These are phyloP conservation scores for Croton setiger DNA, from an alignment of 441 rosid species.

Conservation along the genomic window DNA sequence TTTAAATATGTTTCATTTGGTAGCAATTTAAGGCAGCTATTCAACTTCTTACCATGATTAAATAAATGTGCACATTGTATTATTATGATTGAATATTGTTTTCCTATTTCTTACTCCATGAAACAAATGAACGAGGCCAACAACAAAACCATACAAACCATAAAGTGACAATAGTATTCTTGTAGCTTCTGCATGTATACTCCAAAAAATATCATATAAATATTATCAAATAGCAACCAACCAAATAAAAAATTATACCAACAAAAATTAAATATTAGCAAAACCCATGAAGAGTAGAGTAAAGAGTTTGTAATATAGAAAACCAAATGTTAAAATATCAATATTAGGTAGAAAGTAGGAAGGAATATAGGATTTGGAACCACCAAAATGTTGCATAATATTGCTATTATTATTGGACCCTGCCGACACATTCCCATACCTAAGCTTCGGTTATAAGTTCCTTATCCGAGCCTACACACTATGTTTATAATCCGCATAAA, in stretches of 20 bases:
- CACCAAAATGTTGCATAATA: constrained; percentile 7
- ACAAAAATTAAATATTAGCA: constrained; percentile 6
- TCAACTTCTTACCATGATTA: too few species aligned
- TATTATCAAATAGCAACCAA: not conserved
- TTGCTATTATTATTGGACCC: not conserved
- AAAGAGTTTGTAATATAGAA: constrained; percentile 2
- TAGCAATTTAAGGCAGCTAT: too few species aligned
- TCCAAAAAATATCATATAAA: not conserved
- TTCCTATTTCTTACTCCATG: not conserved
- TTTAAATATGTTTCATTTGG: too few species aligned
- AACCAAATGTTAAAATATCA: not conserved
- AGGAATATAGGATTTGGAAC: not conserved
- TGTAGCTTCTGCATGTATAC: not conserved
- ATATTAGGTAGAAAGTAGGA: constrained; percentile 26
- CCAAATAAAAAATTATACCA: not conserved
- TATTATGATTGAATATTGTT: not conserved
- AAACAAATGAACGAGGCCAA: not conserved
- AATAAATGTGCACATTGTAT: not conserved
- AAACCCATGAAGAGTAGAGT: constrained; percentile 2
- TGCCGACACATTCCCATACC: constrained; percentile 46
- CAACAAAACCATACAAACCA: not conserved
- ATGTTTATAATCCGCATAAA: not conserved
- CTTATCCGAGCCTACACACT: constrained; percentile 24
- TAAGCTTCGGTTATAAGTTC: constrained; percentile 23
- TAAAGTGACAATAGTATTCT: not conserved